Evolutionary conservation across 2,329 filamentous ascomycete genomes (phyloP).

Genomic region (Nothophaeocryptopus gaeumannii): DNA sequence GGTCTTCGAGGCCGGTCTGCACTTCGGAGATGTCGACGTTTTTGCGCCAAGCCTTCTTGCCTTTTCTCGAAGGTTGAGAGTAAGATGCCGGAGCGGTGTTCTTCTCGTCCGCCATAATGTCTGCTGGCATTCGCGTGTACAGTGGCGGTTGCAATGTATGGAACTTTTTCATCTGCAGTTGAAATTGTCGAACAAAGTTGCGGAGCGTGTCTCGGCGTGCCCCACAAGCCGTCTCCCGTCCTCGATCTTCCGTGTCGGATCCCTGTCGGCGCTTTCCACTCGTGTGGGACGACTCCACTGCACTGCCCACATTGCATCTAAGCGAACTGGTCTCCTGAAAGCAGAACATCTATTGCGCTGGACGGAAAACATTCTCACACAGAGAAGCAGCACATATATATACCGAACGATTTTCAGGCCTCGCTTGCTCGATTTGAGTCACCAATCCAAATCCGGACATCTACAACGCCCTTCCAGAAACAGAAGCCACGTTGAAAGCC

Average conservation of each 20-base stretch:
- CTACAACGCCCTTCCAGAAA: constrained; percentile 1
- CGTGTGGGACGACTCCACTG: neutral
- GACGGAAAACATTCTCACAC: neutral
- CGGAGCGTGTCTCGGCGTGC: neutral
- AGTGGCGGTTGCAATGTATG: neutral
- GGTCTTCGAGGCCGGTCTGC: constrained; percentile 73
- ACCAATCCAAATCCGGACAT: constrained; percentile 6
- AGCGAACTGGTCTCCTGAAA: too few relatives aligned
- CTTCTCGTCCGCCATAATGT: constrained; percentile 16
- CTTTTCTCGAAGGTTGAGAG: constrained; percentile 89
- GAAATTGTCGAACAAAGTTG: neutral
- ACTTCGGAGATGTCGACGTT: constrained; percentile 93
- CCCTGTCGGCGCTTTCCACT: neutral
- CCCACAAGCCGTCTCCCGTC: neutral
- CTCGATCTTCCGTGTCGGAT: too few relatives aligned
- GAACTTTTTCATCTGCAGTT: too few relatives aligned
- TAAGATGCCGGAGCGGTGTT: constrained; percentile 69
- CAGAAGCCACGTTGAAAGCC: neutral
- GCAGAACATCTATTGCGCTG: too few relatives aligned
- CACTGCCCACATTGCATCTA: too few relatives aligned
- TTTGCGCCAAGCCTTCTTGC: constrained; percentile 98
- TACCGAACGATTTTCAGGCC: too few relatives aligned
- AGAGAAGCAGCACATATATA: neutral
- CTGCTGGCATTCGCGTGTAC: neutral
- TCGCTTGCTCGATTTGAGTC: neutral